These are phyloP conservation scores for Polytolypa hystricis DNA, from an alignment of 2,329 filamentous ascomycete genomes.

Conservation along the genomic window DNA sequence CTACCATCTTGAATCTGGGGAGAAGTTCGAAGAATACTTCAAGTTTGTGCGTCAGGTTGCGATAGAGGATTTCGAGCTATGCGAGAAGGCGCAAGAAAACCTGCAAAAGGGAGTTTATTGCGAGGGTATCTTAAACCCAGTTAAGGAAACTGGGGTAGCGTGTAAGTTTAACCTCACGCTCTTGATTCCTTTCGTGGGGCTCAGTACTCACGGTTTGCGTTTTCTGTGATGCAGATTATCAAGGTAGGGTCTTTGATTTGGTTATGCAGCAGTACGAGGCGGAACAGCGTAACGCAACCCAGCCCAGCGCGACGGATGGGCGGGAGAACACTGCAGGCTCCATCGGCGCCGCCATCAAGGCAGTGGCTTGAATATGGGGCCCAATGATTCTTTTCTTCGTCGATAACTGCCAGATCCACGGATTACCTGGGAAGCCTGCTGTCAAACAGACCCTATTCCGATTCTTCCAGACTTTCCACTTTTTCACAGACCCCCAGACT, in stretches of 20 bases:
- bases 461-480: too few species aligned
- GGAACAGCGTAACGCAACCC: constrained; percentile 16
- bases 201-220: not conserved
- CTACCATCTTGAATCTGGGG: constrained; percentile 40
- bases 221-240: constrained; percentile 30
- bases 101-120: constrained; percentile 43
- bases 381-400: too few species aligned
- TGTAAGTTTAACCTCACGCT: constrained; percentile 22
- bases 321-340: too few species aligned
- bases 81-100: constrained; percentile 46
- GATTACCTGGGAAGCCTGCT: too few species aligned
- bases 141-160: constrained; percentile 45
- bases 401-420: too few species aligned
- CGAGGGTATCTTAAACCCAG: constrained; percentile 45
- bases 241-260: constrained; percentile 36
- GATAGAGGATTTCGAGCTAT: constrained; percentile 46
- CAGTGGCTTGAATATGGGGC: too few species aligned
- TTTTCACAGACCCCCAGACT: too few species aligned
- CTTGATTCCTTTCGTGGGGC: not conserved
- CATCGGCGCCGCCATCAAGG: too few species aligned
- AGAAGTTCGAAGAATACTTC: constrained; percentile 47
- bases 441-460: too few species aligned
- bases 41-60: constrained; percentile 47
- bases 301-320: not conserved
- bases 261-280: constrained; percentile 33